Base-by-base conservation (phyloP, 2,329 filamentous ascomycete species). In the Allantophomopsis cytisporea region DNA sequence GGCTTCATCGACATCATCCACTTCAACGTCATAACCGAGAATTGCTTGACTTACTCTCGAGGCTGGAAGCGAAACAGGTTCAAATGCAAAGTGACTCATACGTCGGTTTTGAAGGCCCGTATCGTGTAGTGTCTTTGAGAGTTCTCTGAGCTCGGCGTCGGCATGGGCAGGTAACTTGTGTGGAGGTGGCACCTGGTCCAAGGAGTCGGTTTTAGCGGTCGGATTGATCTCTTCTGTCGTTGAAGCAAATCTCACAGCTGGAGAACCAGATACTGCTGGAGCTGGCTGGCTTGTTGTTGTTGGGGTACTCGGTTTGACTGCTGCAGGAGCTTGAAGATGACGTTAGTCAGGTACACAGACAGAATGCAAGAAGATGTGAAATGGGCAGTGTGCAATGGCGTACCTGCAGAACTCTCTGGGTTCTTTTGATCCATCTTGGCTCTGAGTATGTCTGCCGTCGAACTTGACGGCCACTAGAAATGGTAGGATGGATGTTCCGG, bases 71-170 rank as follows among this genome's bases (percentile, higher is more conserved):
- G 91, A 96, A 46, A 94, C 79, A 28, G 89, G 81, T 57, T 95
- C 88, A 54, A 88, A 96, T 34, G 82, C 79, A 61, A 86, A 94
- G 55, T 87, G 84, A 55, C 82, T 83, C 67, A 94, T 76, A 46
- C 88, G 76, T 41, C 77, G 73, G 51, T 88, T 81, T 62, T 95
- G 88, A 44, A 94, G 69, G 50, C 80, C 76, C 36, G 78, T 72
- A 45, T 76, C 76, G 47, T 86, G 81, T 18, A 94, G 65, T 17
- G 76, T 79, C 49, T 77, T 74, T 38, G 83, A 79, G 44, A 94
- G 64, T 36, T 53, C 45, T 38, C 50, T 49, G 30, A 56, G 33
- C 18, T 48, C 46, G 16, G 43, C 34, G 37, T 52, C 39, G 14
- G 50, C 45, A 14, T 47, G 36, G 11, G 34, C 32, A 31, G 45